Percentiles rank a stretch among this genome's conserved stretches.
Conservation (phyloP, 2,329 filamentous ascomycete species). For the Xylaria sp. region DNA sequence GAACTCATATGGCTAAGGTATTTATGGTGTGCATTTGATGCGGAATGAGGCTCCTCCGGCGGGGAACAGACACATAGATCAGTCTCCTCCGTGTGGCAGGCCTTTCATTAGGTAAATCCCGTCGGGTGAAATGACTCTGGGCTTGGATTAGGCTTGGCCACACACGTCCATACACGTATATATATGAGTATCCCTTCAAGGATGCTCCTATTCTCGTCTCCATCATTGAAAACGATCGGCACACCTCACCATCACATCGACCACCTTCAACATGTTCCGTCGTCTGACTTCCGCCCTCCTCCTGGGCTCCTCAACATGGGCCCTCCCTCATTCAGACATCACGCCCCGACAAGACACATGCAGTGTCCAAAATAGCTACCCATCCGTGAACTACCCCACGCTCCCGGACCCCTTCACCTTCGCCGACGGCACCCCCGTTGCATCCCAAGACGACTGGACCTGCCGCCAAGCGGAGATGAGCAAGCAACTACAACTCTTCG, state of each 20-base stretch:
- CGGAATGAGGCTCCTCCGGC: background rate
- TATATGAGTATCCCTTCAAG: background rate
- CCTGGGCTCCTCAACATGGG: conserved; percentile 33
- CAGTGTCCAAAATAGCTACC: conserved; percentile 32
- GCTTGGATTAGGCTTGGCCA: background rate
- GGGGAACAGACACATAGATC: background rate
- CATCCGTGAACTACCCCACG: conserved; percentile 35
- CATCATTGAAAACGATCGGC: background rate
- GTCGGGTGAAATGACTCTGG: background rate
- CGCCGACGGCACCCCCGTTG: conserved; percentile 38
- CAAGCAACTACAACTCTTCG: conserved; percentile 45
- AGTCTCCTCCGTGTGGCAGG: background rate
- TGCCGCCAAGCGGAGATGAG: conserved; percentile 46
- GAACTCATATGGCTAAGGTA: background rate
- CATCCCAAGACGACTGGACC: conserved; percentile 42
- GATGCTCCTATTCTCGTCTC: background rate
- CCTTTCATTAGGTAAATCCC: background rate
- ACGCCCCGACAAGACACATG: conserved; percentile 36
- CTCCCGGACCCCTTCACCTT: conserved; percentile 47
- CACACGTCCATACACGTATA: background rate
- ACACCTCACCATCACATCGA: background rate
- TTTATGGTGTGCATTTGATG: background rate
- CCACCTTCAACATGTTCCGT: conserved; percentile 25
- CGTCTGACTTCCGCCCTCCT: conserved; percentile 26
- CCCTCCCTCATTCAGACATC: conserved; percentile 31